Evolutionary conservation across 2,329 filamentous ascomycete genomes (phyloP).

Genomic region (Cercospora sojina): DNA sequence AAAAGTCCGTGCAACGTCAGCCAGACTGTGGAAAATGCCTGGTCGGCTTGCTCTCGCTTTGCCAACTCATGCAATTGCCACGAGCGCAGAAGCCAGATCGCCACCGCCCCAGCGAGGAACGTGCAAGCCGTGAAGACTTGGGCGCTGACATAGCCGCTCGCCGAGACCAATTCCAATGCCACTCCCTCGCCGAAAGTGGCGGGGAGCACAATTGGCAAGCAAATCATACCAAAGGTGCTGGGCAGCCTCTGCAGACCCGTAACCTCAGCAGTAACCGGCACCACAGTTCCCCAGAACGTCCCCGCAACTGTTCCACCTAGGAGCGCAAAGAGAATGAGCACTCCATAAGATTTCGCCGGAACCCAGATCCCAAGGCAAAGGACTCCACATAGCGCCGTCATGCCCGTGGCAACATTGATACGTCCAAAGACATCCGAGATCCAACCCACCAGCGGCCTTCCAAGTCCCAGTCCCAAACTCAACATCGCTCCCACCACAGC

Average conservation of each 20-base stretch:
- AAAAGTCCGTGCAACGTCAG: conserved; percentile 3
- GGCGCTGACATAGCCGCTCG: conserved; percentile 50
- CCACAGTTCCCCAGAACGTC: conserved; percentile 32
- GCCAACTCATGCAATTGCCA: conserved; percentile 59
- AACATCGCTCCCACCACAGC: conserved; percentile 30
- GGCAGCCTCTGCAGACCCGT: conserved; percentile 31
- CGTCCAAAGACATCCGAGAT: conserved; percentile 28
- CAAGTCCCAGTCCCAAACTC: conserved; percentile 32
- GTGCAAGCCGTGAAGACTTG: conserved; percentile 60
- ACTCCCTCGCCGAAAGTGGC: conserved; percentile 33
- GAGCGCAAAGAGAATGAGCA: conserved; percentile 30
- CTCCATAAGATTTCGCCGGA: conserved; percentile 25
- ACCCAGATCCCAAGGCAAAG: conserved; percentile 31
- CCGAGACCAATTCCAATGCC: conserved; percentile 29
- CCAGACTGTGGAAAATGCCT: neutral
- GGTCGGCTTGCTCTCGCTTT: conserved; percentile 6
- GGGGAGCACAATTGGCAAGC: conserved; percentile 29
- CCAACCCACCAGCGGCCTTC: conserved; percentile 28
- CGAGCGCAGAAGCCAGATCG: conserved; percentile 53
- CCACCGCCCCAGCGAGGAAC: conserved; percentile 55
- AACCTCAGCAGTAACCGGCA: conserved; percentile 32
- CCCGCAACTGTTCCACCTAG: conserved; percentile 25
- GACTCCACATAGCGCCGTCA: conserved; percentile 29
- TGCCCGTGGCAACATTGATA: conserved; percentile 30
- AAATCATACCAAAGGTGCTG: conserved; percentile 31